Evolutionary conservation across 2,329 filamentous ascomycete species (phyloP).

Genomic region (Apiospora aurea): DNA sequence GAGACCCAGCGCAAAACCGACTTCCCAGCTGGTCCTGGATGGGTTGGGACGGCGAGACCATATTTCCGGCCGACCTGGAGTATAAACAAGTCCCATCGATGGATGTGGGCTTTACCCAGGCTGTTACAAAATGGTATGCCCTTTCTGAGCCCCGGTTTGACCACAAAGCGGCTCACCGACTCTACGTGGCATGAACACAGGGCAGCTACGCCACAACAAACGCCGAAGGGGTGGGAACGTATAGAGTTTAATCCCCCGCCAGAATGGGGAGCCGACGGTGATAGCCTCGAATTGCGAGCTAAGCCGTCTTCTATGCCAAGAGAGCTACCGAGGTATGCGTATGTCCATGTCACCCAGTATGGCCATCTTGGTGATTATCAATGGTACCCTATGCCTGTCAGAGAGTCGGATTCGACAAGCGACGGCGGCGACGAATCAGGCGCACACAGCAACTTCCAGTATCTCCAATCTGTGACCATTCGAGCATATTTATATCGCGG

Average conservation of each 20-base stretch:
- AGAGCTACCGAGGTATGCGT: not conserved
- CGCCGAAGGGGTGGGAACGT: not conserved
- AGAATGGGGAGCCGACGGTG: not conserved
- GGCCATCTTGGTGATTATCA: not conserved
- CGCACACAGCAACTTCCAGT: not conserved
- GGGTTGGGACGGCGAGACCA: not conserved
- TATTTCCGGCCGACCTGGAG: not conserved
- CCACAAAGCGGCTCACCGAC: not conserved
- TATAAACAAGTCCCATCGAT: not conserved
- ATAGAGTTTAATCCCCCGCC: not conserved
- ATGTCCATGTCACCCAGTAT: not conserved
- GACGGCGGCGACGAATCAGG: not conserved
- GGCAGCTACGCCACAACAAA: not conserved
- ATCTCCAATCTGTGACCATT: not conserved
- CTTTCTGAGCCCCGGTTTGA: not conserved
- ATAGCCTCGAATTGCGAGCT: too few relatives aligned
- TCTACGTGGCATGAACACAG: not conserved
- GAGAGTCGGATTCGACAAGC: not conserved
- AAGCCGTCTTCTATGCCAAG: not conserved
- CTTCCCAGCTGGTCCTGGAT: not conserved
- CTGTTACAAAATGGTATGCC: not conserved
- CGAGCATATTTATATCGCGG: not conserved
- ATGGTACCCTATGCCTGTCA: not conserved
- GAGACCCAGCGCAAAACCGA: not conserved
- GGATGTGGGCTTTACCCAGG: not conserved